These are phyloP conservation scores for Boletus sp. DNA, from an alignment of 768 basidiomycete species.

Conservation along the genomic window DNA sequence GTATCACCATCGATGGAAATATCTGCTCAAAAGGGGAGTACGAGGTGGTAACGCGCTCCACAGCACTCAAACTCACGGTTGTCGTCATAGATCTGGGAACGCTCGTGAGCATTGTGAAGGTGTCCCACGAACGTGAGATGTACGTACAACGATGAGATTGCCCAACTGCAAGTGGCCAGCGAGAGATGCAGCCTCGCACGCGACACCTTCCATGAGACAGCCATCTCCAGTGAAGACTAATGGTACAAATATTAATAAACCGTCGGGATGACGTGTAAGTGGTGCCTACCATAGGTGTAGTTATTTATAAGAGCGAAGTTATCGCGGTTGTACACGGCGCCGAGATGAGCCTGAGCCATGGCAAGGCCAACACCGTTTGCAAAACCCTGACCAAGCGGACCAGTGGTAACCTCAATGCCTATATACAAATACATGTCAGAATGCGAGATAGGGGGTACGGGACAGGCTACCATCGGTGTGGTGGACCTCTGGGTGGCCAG, in stretches of 20 bases:
- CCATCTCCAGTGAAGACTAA: slow-evolving; percentile 91
- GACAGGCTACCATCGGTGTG: slow-evolving; percentile 55
- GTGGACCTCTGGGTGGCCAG: slow-evolving; percentile 84
- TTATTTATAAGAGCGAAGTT: slow-evolving; percentile 80
- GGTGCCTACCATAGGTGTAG: slow-evolving; percentile 75
- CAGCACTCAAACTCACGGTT: slow-evolving; percentile 60
- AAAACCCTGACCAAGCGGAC: slow-evolving; percentile 93
- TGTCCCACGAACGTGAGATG: slow-evolving; percentile 11
- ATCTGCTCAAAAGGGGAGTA: slow-evolving; percentile 43
- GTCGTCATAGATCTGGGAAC: slow-evolving; percentile 81
- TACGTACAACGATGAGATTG: slow-evolving; percentile 83
- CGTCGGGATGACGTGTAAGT: not conserved
- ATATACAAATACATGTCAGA: slow-evolving; percentile 8
- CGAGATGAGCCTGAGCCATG: slow-evolving; percentile 88
- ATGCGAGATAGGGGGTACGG: not conserved
- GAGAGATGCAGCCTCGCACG: slow-evolving; percentile 87
- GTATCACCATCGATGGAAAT: slow-evolving; percentile 98
- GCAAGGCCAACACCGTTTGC: slow-evolving; percentile 92
- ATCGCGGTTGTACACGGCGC: slow-evolving; percentile 86
- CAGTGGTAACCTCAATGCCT: slow-evolving; percentile 91
- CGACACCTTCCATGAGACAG: slow-evolving; percentile 95
- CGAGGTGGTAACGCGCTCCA: not conserved
- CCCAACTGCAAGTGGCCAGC: slow-evolving; percentile 93
- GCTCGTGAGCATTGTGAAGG: slow-evolving; percentile 15
- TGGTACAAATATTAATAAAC: slow-evolving; percentile 3